Conservation (phyloP, 2,329 filamentous ascomycete species). For the Aspergillus luchuensis region DNA sequence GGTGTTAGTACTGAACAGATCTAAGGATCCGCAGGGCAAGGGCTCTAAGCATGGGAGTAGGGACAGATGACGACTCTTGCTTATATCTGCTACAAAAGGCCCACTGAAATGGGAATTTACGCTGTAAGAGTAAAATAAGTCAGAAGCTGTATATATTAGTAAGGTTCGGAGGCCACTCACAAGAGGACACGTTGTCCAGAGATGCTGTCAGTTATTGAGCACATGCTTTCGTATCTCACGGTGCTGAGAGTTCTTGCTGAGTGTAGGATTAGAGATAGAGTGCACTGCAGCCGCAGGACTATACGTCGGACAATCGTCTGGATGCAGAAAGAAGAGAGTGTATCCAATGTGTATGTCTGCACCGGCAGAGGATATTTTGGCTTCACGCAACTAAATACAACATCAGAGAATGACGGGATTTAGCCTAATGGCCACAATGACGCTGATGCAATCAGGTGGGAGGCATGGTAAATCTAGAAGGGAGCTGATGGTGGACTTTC, state of each 20-base stretch:
- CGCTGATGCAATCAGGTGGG: constrained; percentile 17
- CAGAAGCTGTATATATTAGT: constrained; percentile 8
- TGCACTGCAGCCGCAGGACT: constrained; percentile 2
- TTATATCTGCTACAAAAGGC: constrained; percentile 28
- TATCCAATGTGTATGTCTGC: constrained; percentile 12
- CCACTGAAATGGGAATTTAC: constrained; percentile 28
- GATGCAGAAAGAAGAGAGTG: neutral
- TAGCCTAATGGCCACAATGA: constrained; percentile 1
- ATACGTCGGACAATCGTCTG: constrained; percentile 26
- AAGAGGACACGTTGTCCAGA: constrained; percentile 38
- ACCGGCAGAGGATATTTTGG: constrained; percentile 3
- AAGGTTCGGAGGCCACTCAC: constrained; percentile 28
- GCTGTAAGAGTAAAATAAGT: constrained; percentile 17
- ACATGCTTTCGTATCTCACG: constrained; percentile 37
- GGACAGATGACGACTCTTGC: constrained; percentile 39
- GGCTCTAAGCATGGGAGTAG: constrained; percentile 42
- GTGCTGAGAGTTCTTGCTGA: neutral
- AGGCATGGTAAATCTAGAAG: neutral
- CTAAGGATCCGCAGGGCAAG: constrained; percentile 42
- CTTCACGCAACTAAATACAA: constrained; percentile 10
- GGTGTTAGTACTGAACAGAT: constrained; percentile 34
- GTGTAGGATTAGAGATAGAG: constrained; percentile 17
- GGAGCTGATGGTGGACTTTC: constrained; percentile 2
- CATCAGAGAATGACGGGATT: constrained; percentile 1
- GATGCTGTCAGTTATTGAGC: constrained; percentile 31